Base-by-base conservation (phyloP, 129 eudicot genomes). In the Helichrysum umbraculigerum region DNA sequence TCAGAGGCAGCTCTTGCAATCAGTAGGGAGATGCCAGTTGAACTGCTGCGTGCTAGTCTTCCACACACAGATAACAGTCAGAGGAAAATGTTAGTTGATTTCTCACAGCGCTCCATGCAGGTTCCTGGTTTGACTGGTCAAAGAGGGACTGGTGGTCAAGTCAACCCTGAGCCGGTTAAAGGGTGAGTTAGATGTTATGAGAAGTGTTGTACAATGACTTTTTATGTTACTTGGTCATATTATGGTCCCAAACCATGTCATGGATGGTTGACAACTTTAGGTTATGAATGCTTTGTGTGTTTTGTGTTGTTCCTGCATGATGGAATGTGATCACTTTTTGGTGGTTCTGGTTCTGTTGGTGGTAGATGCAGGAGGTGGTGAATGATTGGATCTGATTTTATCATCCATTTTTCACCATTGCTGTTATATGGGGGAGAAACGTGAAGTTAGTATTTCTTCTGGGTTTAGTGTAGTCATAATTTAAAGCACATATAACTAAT, bases 21-120 rank as follows among this genome's bases (percentile, higher is more conserved):
- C 66, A 81, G 85, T 61, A 77, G 88, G 66, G 99, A 95, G 74
- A 95, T 95, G 99, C 99, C 99, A 1, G 96, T 95, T 78, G 99
- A 95, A 66, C 95, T 95, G 67, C 75, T 95, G 50, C 94, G 92
- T 56, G 92, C 97, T 41, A 91, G 99, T 85, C 95, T 95, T 64
- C 97, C 99, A 20, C 99, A 95, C 84, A 95, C 97, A 0, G 77
- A 95, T 76, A 89, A 83, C 70, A 88, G 66, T 25, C 99, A 95
- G 81, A 83, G 85, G 83, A 86, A 90, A 83, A 76, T 87, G 82
- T 60, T 95, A 52, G 39, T 86, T 73, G 86, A 91, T 71, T 95
- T 95, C 74, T 82, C 96, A n/a, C 92, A 95, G 70, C 68, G 91
- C 25, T 89, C 99, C 5, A 81, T 89, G 93, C 98, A 96, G 22